phyloP scores from a whole-genome alignment of 129 eudicot species.

The Flaveria linearis region DNA sequence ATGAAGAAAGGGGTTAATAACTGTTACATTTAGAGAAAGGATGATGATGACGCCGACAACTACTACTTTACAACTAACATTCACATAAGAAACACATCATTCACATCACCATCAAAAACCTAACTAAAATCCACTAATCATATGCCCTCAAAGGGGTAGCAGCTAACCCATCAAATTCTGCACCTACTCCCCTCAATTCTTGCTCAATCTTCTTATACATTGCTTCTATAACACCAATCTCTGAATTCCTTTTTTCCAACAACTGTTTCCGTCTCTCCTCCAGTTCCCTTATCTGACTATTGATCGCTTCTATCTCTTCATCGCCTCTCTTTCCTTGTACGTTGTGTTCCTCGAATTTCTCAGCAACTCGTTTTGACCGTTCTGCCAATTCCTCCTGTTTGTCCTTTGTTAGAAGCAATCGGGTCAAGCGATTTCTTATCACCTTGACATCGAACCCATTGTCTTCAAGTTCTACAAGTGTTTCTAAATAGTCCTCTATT shows the following conservation, averaged over 20 bases:
- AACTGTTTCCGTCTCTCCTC: conserved; percentile 40
- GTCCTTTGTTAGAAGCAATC: conserved; percentile 48
- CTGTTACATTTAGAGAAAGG: neutral
- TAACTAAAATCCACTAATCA: neutral
- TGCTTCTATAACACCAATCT: conserved; percentile 39
- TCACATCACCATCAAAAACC: conserved; percentile 19
- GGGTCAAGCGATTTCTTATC: conserved; percentile 47
- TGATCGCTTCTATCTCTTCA: conserved; percentile 44
- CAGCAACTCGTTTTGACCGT: conserved; percentile 16
- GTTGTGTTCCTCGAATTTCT: conserved; percentile 36
- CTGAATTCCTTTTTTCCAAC: conserved; percentile 36
- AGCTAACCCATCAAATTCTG: conserved; percentile 47
- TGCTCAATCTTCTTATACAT: conserved; percentile 22
- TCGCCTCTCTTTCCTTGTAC: conserved; percentile 32
- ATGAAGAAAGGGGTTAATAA: neutral
- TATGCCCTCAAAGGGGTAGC: conserved; percentile 34
- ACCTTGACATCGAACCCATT: conserved; percentile 66
- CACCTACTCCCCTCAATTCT: conserved; percentile 22
- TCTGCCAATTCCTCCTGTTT: conserved; percentile 42
- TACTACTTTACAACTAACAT: conserved; percentile 10
- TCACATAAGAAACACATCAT: conserved; percentile 22
- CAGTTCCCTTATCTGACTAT: conserved; percentile 47
- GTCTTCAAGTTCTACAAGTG: conserved; percentile 61
- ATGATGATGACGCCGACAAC: neutral
- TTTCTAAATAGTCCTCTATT: conserved; percentile 56